phyloP scores from a whole-genome alignment of 352 stramenopile genomes.

The Chrysophaeum taylorii region DNA sequence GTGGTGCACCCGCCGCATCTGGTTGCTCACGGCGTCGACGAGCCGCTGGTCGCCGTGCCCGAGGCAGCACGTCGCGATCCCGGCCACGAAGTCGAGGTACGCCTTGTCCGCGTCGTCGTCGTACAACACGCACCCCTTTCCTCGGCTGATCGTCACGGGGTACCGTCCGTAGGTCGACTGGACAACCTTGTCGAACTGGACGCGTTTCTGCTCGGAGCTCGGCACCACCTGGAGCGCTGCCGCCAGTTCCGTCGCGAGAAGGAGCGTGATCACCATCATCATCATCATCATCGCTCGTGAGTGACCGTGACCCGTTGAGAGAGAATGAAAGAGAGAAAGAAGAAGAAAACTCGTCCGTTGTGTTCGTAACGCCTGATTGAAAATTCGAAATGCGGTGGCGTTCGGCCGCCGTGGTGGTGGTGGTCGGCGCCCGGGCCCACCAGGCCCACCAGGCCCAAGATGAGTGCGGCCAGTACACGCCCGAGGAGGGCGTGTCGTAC shows the following conservation, averaged over 20 bases:
- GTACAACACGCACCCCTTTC: constrained; percentile 74
- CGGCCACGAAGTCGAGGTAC: constrained; percentile 83
- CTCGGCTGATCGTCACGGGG: constrained; percentile 40
- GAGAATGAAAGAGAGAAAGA: no score
- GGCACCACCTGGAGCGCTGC: neutral
- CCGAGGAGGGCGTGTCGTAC: constrained; percentile 14
- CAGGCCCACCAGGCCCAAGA: no score
- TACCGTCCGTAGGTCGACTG: constrained; percentile 41
- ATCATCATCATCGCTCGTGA: no score
- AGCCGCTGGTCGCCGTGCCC: constrained; percentile 42
- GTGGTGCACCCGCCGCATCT: constrained; percentile 78
- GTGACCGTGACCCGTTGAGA: no score
- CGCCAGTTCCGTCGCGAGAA: neutral
- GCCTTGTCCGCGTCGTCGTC: constrained; percentile 63
- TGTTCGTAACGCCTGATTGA: no score
- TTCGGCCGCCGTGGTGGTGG: no score
- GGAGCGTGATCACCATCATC: no score
- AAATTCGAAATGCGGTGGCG: no score
- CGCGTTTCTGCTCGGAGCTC: neutral
- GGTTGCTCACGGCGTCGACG: constrained; percentile 52
- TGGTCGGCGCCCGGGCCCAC: no score
- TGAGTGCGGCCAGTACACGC: no score
- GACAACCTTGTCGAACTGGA: constrained; percentile 20
- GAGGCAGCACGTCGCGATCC: constrained; percentile 67
- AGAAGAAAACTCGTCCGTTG: no score